Conservation (phyloP, 192 early-diverging fungal genomes). For the Entophlyctis luteolus region DNA sequence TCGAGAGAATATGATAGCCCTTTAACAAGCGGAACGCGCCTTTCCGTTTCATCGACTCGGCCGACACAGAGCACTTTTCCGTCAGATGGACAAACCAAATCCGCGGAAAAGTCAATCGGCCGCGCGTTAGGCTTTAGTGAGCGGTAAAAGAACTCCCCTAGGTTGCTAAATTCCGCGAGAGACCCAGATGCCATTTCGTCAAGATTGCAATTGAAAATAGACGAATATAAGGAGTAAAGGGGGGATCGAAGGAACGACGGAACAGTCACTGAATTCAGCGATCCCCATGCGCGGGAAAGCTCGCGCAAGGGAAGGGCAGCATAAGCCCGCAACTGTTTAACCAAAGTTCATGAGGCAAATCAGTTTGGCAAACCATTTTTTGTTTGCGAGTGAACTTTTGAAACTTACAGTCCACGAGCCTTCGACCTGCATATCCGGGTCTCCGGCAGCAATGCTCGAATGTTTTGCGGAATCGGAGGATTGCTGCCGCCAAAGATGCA, state of each 20-base stretch:
- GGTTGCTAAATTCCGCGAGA: conserved; percentile 73
- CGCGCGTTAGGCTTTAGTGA: conserved; percentile 73
- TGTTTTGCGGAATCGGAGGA: conserved; percentile 28
- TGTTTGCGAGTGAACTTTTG: too few relatives aligned
- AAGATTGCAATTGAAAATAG: conserved; percentile 84
- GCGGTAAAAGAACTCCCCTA: conserved; percentile 92
- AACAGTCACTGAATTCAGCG: conserved; percentile 79
- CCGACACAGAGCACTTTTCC: conserved; percentile 89
- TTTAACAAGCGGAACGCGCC: conserved; percentile 88
- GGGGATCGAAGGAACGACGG: conserved; percentile 71
- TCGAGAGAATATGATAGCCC: conserved; percentile 87
- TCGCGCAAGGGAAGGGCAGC: conserved; percentile 82
- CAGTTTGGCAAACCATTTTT: background rate
- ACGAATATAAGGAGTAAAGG: conserved; percentile 74
- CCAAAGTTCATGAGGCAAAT: too few relatives aligned
- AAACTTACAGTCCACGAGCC: conserved; percentile 94
- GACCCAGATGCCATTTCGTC: conserved; percentile 89
- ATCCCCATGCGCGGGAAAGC: conserved; percentile 88
- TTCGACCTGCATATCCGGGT: conserved; percentile 45
- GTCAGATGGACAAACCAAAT: conserved; percentile 82
- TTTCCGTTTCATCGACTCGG: conserved; percentile 59
- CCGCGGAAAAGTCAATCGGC: conserved; percentile 63
- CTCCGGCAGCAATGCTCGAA: conserved; percentile 33
- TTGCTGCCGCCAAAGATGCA: background rate
- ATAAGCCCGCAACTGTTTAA: conserved; percentile 70